Base-by-base conservation (phyloP, 352 stramenopile species). In the Phytopythium delawarense region DNA sequence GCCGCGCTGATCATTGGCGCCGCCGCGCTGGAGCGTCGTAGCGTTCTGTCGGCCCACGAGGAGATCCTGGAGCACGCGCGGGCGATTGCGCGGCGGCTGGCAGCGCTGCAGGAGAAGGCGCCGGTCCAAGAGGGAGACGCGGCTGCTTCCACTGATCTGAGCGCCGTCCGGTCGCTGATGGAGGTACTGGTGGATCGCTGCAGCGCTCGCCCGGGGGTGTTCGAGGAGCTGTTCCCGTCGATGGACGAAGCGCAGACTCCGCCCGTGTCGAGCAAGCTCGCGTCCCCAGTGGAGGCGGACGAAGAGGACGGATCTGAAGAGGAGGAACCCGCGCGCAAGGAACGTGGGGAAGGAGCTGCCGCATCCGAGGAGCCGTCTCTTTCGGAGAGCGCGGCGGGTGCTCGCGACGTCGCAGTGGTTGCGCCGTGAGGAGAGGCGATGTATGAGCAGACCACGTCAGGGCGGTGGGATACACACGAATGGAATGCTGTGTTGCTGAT, bases 31-130 rank as follows among this genome's bases (percentile, higher is more conserved):
- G 82, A 92, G 34, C 77, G 82, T 16, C 76, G 82, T 56, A 86
- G 75, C 32, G 75, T 88, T 13, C 60, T 87, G 35, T 84, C 75
- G 18, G 75, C 76, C 0, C 83, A 92, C 40, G 83, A 92, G 48
- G 83, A 92, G 57, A 90, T 92, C 56, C 65, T 90, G 2, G 80
- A 89, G 58, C 80, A 92, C 45, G 75, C 76, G 30, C 81, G 81
- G 57, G 79, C 77, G 9, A 78, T 92, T 50, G 68, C 85, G 11
- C 72, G 80, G 23, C 82, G 80, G 9, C 70, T 92, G 13, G 62
- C 71, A 3, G 64, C 75, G 7, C 55, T 88, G 16, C 69, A 84
- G 28, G 63, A 70, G 13, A 56, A 65, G 25, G 61, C 58, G 34
- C 46, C 39, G 32, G 23, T 34, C 2, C 21, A 30, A 44, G 32